These are phyloP conservation scores for Lasiosphaeria ovina DNA, from an alignment of 495 filamentous ascomycete genomes.

Conservation along the genomic window DNA sequence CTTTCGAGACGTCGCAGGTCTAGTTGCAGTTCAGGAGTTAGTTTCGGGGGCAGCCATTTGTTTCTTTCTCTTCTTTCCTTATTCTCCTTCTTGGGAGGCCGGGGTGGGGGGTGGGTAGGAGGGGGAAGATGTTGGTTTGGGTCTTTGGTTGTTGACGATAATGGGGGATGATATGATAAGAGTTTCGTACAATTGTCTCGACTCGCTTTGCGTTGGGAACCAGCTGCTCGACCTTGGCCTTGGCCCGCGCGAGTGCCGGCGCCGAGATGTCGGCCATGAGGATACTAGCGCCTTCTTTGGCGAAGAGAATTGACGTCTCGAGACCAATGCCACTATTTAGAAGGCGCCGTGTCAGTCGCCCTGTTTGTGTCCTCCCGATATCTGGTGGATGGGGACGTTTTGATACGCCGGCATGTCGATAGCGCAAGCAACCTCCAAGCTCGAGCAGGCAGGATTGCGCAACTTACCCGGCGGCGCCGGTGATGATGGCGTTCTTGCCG, in stretches of 20 bases:
- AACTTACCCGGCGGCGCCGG: conserved; percentile 85
- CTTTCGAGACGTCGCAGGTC: conserved; percentile 64
- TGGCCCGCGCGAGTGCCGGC: conserved; percentile 52
- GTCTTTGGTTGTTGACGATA: neutral
- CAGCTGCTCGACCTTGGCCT: conserved; percentile 67
- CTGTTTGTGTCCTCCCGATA: too few relatives aligned
- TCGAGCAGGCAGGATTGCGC: neutral
- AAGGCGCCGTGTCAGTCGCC: conserved; percentile 5
- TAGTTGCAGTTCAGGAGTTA: conserved; percentile 20
- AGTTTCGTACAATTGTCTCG: conserved; percentile 50
- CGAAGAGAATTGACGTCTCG: conserved; percentile 89
- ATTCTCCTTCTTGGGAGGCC: too few relatives aligned
- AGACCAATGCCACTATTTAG: conserved; percentile 82
- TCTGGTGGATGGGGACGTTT: too few relatives aligned
- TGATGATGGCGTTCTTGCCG: conserved; percentile 93
- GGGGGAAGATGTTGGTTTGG: too few relatives aligned
- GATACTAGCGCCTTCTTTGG: conserved; percentile 83
- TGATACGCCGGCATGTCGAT: too few relatives aligned
- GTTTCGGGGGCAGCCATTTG: too few relatives aligned
- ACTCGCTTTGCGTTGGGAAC: conserved; percentile 61
- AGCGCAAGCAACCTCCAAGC: too few relatives aligned
- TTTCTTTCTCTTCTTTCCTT: too few relatives aligned
- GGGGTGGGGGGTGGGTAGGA: neutral
- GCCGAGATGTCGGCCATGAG: conserved; percentile 82
- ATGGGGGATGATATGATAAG: neutral